These are phyloP conservation scores for Suillus americanus DNA, from an alignment of 768 basidiomycete species.

Conservation along the genomic window DNA sequence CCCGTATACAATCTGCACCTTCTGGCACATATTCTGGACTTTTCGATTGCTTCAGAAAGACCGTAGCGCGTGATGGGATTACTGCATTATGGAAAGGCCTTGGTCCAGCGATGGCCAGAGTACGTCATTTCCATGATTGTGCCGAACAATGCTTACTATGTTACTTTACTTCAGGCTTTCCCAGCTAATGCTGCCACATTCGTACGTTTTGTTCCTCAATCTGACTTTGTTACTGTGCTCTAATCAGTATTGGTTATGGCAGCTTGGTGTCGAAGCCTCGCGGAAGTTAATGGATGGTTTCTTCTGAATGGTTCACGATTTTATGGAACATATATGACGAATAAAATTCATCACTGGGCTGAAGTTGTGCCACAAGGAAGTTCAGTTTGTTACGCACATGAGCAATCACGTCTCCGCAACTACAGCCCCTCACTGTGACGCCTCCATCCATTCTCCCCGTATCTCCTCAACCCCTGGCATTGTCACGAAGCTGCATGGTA, in stretches of 20 bases:
- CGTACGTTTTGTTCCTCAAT: slow-evolving; percentile 46
- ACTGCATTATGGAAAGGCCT: slow-evolving; percentile 95
- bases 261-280: slow-evolving; percentile 93
- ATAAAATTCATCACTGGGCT: slow-evolving; percentile 10
- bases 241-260: slow-evolving; percentile 8
- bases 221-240: background rate
- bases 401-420: background rate
- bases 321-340: background rate
- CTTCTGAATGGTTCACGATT: slow-evolving; percentile 36
- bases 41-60: slow-evolving; percentile 89
- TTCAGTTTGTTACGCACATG: background rate
- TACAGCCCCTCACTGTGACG: background rate
- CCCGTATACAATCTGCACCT: slow-evolving; percentile 94
- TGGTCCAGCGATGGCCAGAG: slow-evolving; percentile 94
- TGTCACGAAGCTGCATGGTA: background rate
- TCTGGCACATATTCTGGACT: slow-evolving; percentile 95
- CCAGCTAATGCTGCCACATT: slow-evolving; percentile 96
- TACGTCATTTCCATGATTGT: slow-evolving; percentile 35
- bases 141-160: background rate
- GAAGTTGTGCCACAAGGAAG: background rate
- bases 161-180: slow-evolving; percentile 69
- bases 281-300: slow-evolving; percentile 77
- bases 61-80: slow-evolving; percentile 86
- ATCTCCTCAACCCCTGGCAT: background rate
- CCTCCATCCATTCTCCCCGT: background rate